Evolutionary conservation across 768 basidiomycete genomes (phyloP), one percentile per base, ranked within the genome.

Genomic region (Hortiboletus flavorubellus): DNA sequence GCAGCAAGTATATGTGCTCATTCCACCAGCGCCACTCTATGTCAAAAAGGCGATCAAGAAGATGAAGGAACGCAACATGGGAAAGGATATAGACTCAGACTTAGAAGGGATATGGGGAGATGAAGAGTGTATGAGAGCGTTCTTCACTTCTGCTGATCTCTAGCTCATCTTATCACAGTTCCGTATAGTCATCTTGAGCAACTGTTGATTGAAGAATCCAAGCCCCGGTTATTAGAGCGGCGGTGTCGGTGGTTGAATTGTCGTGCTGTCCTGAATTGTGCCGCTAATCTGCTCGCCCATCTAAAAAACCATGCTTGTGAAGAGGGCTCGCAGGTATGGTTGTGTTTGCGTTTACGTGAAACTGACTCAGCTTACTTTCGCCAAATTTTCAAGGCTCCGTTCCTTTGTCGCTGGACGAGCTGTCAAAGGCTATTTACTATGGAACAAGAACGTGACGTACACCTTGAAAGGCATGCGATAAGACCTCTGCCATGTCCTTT

Each of bases 211-310:
- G 65, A 74, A 50, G 64, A 81, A 54, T 76, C 85, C 51, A 79
- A 75, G 54, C 74, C 75, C 8, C 74, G 81, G 56, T 56, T 86
- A 50, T 73, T 72, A 50, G 73, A 75, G 57, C 65, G 73, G 42
- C 71, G 67, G 11, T 90, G 87, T 69, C 75, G 73, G 65, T 91
- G 87, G 87, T 69, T 68, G 52, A 73, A 74, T 29, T 91, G 88
- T 68, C 75, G 73, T 54, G 74, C 73, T 40, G 60, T 81, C 14
- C 62, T 87, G 58, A 86, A 84, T 62, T 83, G 83, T 43, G 69
- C 73, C 7, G 72, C 77, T 41, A 75, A 71, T 42, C 66, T 89
- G 48, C 63, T 78, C 37, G 63, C 68, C 18, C 88, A 90, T 73
- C 66, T 85, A 34, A 68, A 68, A 46, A 52, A 59, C 23, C 77